phyloP scores from a whole-genome alignment of 345 rosid genomes.

The Gossypium australe region DNA sequence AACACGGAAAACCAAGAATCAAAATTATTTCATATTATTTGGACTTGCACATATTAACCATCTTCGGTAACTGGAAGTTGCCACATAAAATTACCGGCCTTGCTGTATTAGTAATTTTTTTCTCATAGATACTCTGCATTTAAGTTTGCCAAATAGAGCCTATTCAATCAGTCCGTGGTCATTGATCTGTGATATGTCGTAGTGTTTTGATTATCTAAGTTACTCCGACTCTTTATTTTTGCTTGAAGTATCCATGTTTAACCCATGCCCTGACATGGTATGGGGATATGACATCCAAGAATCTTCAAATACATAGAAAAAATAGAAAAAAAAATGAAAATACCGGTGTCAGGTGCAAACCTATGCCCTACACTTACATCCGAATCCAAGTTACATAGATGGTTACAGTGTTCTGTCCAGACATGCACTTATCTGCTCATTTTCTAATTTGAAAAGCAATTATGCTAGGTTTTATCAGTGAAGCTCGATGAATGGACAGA shows the following conservation, averaged over 20 bases:
- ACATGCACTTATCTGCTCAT: not conserved
- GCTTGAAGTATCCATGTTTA: not conserved
- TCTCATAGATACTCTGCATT: not conserved
- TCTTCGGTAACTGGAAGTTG: not conserved
- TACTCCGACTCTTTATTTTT: not conserved
- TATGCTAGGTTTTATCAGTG: constrained; percentile 72
- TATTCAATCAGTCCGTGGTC: not conserved
- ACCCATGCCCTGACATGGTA: not conserved
- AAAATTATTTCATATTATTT: not conserved
- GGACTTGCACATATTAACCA: not conserved
- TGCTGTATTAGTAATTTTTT: not conserved
- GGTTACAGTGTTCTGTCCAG: not conserved
- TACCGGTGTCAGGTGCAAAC: no score
- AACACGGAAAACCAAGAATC: not conserved
- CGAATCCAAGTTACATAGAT: not conserved
- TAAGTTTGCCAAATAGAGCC: not conserved
- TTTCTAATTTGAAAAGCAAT: constrained; percentile 10
- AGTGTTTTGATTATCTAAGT: not conserved
- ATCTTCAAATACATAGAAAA: not conserved
- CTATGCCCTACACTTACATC: not conserved
- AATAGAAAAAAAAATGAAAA: no score
- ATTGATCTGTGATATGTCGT: not conserved
- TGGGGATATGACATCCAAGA: not conserved
- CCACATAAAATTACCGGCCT: not conserved
- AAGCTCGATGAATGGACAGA: constrained; percentile 97